phyloP scores from a whole-genome alignment of 495 filamentous ascomycete genomes.

The Immersiella caudata region DNA sequence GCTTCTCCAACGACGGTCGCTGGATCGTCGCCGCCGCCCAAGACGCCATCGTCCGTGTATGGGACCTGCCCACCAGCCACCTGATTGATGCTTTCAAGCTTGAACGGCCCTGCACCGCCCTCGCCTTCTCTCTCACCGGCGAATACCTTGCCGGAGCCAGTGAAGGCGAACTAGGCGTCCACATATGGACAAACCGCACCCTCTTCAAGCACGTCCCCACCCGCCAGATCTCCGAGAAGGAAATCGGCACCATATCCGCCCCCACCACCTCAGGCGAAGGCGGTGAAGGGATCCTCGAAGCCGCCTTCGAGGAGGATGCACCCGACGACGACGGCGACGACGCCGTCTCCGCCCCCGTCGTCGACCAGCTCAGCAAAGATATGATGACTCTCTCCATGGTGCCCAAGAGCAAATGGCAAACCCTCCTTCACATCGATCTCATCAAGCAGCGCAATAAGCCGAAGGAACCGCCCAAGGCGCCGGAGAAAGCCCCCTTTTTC shows the following conservation, averaged over 20 bases:
- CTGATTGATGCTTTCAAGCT: slow-evolving; percentile 86
- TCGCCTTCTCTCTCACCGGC: slow-evolving; percentile 86
- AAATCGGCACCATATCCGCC: slow-evolving; percentile 62
- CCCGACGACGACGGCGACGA: slow-evolving; percentile 47
- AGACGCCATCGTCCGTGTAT: slow-evolving; percentile 81
- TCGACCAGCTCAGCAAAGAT: slow-evolving; percentile 76
- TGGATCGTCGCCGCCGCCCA: slow-evolving; percentile 91
- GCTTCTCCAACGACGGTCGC: slow-evolving; percentile 88
- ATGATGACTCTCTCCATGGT: slow-evolving; percentile 88
- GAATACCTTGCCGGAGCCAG: slow-evolving; percentile 91
- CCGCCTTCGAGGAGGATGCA: slow-evolving; percentile 65
- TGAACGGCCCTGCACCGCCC: slow-evolving; percentile 71
- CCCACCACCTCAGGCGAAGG: slow-evolving; percentile 85
- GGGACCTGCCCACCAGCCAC: slow-evolving; percentile 95
- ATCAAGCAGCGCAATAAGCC: slow-evolving; percentile 95
- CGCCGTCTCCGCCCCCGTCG: slow-evolving; percentile 47
- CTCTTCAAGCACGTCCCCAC: slow-evolving; percentile 87
- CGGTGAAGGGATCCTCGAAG: slow-evolving; percentile 65
- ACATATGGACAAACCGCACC: slow-evolving; percentile 90
- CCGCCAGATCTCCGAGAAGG: slow-evolving; percentile 73
- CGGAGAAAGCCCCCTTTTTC: slow-evolving; percentile 96
- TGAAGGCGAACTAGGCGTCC: slow-evolving; percentile 81
- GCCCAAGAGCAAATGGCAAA: slow-evolving; percentile 90
- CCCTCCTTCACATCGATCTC: slow-evolving; percentile 82
- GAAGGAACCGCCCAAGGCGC: slow-evolving; percentile 83